These are phyloP conservation scores for Lizonia empirigonia DNA, from an alignment of 2,329 filamentous ascomycete genomes.

Conservation along the genomic window DNA sequence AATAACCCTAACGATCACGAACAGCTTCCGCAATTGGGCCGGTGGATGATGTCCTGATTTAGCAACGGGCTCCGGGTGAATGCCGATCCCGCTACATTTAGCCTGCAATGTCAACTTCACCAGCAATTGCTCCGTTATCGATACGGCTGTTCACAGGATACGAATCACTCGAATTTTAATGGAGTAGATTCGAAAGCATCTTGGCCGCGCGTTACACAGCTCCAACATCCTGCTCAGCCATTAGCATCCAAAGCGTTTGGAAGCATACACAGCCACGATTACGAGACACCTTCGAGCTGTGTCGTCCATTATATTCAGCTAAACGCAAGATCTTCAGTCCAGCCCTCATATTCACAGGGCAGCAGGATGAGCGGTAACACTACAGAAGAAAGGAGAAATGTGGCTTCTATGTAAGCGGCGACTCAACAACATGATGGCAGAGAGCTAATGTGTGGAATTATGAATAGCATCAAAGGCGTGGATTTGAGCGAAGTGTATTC, in stretches of 20 bases:
- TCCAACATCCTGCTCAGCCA: not conserved
- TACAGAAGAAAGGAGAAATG: not conserved
- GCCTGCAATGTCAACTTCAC: conserved; percentile 17
- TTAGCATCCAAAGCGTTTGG: not conserved
- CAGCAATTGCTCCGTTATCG: conserved; percentile 29
- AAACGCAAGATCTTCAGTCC: not conserved
- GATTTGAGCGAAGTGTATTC: conserved; percentile 38
- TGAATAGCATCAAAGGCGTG: conserved; percentile 30
- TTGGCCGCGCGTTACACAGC: not conserved
- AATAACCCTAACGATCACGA: not conserved
- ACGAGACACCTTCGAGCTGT: not conserved
- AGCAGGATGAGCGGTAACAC: conserved; percentile 13
- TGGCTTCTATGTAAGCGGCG: conserved; percentile 15
- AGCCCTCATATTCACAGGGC: not conserved
- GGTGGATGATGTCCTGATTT: conserved; percentile 12
- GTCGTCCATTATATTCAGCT: not conserved
- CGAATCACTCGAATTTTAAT: not conserved
- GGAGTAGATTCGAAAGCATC: not conserved
- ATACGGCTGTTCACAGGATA: conserved; percentile 14
- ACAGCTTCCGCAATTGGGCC: conserved; percentile 1
- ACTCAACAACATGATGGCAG: too few species aligned
- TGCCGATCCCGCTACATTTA: conserved; percentile 30
- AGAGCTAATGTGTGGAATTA: not conserved
- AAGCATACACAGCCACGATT: not conserved
- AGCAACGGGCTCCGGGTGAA: conserved; percentile 35